Evolutionary conservation across 2,329 filamentous ascomycete species (phyloP).

Genomic region (Penicillium sp.): DNA sequence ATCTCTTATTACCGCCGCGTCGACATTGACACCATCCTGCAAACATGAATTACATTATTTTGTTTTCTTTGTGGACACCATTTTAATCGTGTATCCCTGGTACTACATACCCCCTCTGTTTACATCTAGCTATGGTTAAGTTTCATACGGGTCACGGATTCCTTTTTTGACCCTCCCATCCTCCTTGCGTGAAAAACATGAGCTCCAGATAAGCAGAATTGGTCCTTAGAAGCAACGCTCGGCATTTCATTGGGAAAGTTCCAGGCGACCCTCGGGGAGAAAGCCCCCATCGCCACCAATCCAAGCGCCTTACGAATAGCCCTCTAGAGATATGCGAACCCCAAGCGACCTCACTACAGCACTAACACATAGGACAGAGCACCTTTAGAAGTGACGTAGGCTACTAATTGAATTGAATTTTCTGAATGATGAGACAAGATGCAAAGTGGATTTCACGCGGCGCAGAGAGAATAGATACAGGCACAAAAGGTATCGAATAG

Average conservation of each 20-base stretch:
- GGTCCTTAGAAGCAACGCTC: background rate
- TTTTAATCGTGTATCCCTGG: background rate
- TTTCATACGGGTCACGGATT: background rate
- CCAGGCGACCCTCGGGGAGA: no score
- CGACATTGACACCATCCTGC: conserved; percentile 45
- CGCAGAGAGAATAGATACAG: conserved; percentile 19
- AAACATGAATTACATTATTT: conserved; percentile 22
- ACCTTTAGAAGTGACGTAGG: background rate
- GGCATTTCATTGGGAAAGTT: background rate
- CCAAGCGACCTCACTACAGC: background rate
- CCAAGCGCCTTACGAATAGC: background rate
- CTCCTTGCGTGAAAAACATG: background rate
- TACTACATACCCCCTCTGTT: conserved; percentile 11
- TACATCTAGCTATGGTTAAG: background rate
- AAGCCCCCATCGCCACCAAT: background rate
- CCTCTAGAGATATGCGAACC: background rate
- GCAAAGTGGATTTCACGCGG: conserved; percentile 12
- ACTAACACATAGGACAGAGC: background rate
- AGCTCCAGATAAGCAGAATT: background rate
- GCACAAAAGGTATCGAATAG: conserved; percentile 22
- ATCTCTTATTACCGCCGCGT: conserved; percentile 51
- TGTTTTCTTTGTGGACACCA: background rate
- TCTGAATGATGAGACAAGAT: background rate
- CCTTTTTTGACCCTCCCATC: background rate
- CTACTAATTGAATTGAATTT: background rate